Evolutionary conservation across 768 basidiomycete genomes (phyloP).

Genomic region (Leccinellum rugosiceps): DNA sequence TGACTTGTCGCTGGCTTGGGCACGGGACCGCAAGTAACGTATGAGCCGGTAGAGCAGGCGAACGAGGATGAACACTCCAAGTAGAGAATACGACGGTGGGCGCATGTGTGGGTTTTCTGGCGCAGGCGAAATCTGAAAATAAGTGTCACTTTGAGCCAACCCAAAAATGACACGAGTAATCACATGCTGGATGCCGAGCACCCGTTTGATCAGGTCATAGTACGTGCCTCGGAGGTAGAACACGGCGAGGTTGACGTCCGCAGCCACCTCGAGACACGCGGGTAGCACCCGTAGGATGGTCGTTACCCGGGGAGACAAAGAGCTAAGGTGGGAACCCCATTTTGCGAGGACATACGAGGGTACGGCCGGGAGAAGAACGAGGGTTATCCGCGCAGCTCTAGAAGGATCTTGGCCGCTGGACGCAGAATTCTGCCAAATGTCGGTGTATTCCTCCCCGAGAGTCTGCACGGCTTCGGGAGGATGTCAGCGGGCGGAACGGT

Average conservation of each 20-base stretch:
- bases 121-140: conserved; percentile 63
- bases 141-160: conserved; percentile 1
- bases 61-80: conserved; percentile 68
- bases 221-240: conserved; percentile 84
- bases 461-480: conserved; percentile 63
- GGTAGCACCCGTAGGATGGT: conserved; percentile 40
- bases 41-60: conserved; percentile 64
- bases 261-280: conserved; percentile 47
- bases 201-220: conserved; percentile 65
- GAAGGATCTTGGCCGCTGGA: conserved; percentile 42
- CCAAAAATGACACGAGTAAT: conserved; percentile 10
- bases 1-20: conserved; percentile 25
- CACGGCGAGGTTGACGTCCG: conserved; percentile 73
- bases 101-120: conserved; percentile 67
- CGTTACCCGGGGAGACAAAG: conserved; percentile 32
- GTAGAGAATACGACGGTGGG: conserved; percentile 83
- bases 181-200: conserved; percentile 71
- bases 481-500: conserved; percentile 7
- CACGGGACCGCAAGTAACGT: conserved; percentile 38
- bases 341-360: conserved; percentile 61
- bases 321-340: conserved; percentile 40
- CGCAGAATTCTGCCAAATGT: conserved; percentile 70
- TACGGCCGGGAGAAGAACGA: conserved; percentile 65
- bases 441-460: conserved; percentile 89
- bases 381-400: conserved; percentile 41